Conservation (phyloP, 2,329 filamentous ascomycete species). For the Fusarium drepaniforme region DNA sequence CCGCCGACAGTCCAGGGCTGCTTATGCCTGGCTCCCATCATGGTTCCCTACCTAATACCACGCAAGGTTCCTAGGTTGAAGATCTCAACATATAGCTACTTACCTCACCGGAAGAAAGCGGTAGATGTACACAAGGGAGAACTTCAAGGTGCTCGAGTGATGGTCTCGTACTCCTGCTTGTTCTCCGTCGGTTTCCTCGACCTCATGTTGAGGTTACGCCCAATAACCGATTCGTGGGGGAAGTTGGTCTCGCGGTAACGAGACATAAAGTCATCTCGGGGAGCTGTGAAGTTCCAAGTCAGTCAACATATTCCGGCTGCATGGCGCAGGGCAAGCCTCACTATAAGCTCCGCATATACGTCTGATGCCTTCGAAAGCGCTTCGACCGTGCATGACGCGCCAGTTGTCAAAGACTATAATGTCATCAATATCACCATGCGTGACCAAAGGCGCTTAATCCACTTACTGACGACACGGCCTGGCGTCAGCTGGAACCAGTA, state of each 20-base stretch:
- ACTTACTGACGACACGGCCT: conserved; percentile 80
- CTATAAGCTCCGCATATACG: conserved; percentile 93
- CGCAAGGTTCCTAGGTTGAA: neutral
- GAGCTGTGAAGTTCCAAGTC: conserved; percentile 63
- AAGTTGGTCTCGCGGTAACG: conserved; percentile 69
- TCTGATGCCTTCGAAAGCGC: conserved; percentile 84
- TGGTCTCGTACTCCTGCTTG: conserved; percentile 1
- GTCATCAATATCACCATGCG: conserved; percentile 23
- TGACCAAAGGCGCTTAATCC: neutral
- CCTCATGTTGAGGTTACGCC: conserved; percentile 48
- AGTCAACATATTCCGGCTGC: conserved; percentile 1
- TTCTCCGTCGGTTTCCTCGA: conserved; percentile 12
- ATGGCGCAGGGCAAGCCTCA: conserved; percentile 59
- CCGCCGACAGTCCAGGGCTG: neutral
- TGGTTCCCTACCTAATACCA: neutral
- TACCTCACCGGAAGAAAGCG: neutral
- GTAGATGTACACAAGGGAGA: neutral
- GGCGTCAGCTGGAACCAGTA: conserved; percentile 87
- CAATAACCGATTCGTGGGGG: conserved; percentile 54
- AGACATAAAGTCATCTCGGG: conserved; percentile 84
- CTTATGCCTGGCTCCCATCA: neutral
- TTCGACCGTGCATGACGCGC: conserved; percentile 90
- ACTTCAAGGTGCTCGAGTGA: conserved; percentile 15
- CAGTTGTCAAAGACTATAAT: conserved; percentile 89
- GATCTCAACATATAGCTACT: neutral